Evolutionary conservation across 495 filamentous ascomycete species (phyloP).

Genomic region (Elaphomyces granulatus): DNA sequence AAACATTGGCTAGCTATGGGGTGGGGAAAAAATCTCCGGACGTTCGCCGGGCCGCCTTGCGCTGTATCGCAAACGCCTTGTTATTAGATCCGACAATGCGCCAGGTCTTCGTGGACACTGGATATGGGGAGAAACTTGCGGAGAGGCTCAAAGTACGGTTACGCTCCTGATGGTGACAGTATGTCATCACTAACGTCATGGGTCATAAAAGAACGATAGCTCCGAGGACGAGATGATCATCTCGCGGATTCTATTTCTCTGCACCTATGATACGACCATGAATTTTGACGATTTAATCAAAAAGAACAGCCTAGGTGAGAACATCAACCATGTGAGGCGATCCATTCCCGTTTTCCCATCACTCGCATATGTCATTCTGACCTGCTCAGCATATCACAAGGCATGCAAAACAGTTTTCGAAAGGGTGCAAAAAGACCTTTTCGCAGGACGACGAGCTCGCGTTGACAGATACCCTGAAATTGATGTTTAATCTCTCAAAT

Average conservation of each 20-base stretch:
- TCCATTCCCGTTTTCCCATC: background rate
- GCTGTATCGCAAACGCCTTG: constrained; percentile 78
- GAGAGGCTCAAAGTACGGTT: constrained; percentile 49
- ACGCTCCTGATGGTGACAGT: too few relatives aligned
- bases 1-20: constrained; percentile 54
- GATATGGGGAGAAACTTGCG: constrained; percentile 54
- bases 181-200: too few relatives aligned
- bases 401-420: constrained; percentile 48
- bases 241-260: constrained; percentile 69
- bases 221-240: constrained; percentile 80
- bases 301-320: constrained; percentile 52
- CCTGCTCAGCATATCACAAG: constrained; percentile 44
- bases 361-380: too few relatives aligned
- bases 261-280: constrained; percentile 66
- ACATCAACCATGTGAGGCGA: constrained; percentile 47
- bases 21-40: constrained; percentile 44
- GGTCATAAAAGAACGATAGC: constrained; percentile 44
- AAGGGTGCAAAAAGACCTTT: constrained; percentile 24
- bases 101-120: constrained; percentile 70
- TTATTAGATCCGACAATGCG: constrained; percentile 56
- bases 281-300: constrained; percentile 56
- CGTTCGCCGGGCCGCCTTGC: constrained; percentile 61
- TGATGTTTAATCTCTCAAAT: constrained; percentile 78
- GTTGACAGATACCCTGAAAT: constrained; percentile 68
- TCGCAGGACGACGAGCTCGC: constrained; percentile 65